Conservation (phyloP, 2,329 filamentous ascomycete species). For the Colletotrichum sp. region DNA sequence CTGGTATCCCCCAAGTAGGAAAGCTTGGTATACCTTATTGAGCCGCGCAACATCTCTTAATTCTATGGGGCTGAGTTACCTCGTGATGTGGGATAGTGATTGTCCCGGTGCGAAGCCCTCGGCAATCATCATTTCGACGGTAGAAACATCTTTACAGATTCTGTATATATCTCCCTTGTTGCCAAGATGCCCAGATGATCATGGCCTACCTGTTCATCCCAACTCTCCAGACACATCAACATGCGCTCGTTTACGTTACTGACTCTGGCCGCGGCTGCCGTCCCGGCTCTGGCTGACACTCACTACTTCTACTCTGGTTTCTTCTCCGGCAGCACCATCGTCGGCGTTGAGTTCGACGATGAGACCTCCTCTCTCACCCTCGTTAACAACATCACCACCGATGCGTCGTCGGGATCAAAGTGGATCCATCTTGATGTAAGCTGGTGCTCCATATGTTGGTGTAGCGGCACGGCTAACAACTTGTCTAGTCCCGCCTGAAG, state of each 20-base stretch:
- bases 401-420: constrained; percentile 17
- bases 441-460: too few relatives aligned
- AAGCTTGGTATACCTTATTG: constrained; percentile 14
- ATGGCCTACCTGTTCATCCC: neutral
- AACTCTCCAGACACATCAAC: neutral
- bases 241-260: neutral
- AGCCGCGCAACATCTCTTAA: neutral
- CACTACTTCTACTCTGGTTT: constrained; percentile 12
- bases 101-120: neutral
- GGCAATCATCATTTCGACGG: neutral
- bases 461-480: accelerated
- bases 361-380: constrained; percentile 24
- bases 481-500: neutral
- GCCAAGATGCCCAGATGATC: neutral
- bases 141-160: neutral
- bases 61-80: neutral
- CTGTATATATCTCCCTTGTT: neutral
- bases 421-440: constrained; percentile 26
- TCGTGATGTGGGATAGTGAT: constrained; percentile 5
- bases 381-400: constrained; percentile 25
- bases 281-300: neutral
- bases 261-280: neutral
- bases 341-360: constrained; percentile 28
- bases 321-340: constrained; percentile 1
- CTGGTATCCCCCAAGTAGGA: neutral